Base-by-base conservation (phyloP, 2,329 filamentous ascomycete species). In the Cladorrhinum sp. region DNA sequence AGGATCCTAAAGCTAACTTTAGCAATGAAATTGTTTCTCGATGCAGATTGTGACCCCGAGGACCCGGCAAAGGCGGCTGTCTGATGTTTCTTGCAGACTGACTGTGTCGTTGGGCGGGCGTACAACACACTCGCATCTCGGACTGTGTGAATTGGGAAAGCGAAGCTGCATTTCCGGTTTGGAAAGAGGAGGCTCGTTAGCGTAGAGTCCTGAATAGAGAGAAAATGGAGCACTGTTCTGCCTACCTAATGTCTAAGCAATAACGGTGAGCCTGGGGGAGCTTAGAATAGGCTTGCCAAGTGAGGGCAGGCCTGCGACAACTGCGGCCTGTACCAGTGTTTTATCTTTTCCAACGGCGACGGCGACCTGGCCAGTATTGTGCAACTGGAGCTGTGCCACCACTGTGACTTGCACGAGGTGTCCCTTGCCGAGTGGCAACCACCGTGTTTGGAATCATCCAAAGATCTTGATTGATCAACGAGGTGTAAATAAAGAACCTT, bases 31-130 rank as follows among this genome's bases (percentile, higher is more conserved):
- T n/a, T n/a, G n/a, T n/a, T n/a, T n/a, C n/a, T n/a, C n/a, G n/a
- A 38, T 36, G 2, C 51, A 57, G 50, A 54, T 25, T 57, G 56
- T 23, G 56, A 63, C 50, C 56, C 61, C 8, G 54, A 57, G 22
- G 45, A 61, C 27, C 27, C 53, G 27, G 58, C 56, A 20, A 56
- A 38, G 29, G 51, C 52, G 27, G 49, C 69, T 62, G 65, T 69
- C 71, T 69, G 59, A 12, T 32, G 32, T 25, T 45, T 52, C 18
- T 13, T 51, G 2, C 20, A 29, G 4, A 10, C 4, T 36, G 32
- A 10, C 16, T 36, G 3, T 36, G 10, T 36, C 16, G 7, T 36
- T 36, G 32, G 32, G 32, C n/a, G n/a, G 32, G 32, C 32, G 32
- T 36, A 36, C 24, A n/a, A n/a, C n/a, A n/a, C n/a, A n/a, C n/a